Evolutionary conservation across 176 grass and related monocot species (phyloP).

Genomic region (Triticum dicoccoides): DNA sequence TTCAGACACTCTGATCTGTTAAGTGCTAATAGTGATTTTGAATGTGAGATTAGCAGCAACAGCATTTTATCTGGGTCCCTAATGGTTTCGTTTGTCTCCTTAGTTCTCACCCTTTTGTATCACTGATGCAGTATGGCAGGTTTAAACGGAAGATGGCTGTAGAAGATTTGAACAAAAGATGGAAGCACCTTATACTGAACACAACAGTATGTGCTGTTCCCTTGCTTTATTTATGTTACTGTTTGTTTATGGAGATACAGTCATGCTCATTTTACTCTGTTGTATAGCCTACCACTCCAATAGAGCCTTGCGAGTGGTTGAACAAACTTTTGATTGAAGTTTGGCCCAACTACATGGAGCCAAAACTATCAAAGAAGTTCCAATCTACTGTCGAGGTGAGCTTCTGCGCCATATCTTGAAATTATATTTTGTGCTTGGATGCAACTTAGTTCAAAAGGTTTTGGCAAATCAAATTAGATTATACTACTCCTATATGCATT

Average conservation of each 20-base stretch:
- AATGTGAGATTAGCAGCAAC: not conserved
- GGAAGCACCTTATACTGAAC: conserved; percentile 89
- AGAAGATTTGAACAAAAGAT: conserved; percentile 94
- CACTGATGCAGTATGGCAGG: conserved; percentile 62
- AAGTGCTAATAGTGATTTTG: not conserved
- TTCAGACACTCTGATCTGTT: not conserved
- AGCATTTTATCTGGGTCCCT: not conserved
- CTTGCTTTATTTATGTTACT: conserved; percentile 15
- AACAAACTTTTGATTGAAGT: conserved; percentile 89
- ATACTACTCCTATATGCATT: not conserved
- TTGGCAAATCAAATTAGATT: not conserved
- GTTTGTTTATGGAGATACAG: conserved; percentile 17
- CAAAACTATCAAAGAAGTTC: conserved; percentile 67
- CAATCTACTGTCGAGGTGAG: conserved; percentile 90
- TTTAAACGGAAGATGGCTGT: conserved; percentile 61
- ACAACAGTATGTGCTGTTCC: conserved; percentile 52
- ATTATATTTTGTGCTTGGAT: conserved; percentile 14
- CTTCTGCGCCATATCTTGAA: not conserved
- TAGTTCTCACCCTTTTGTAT: not conserved
- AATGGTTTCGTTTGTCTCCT: not conserved
- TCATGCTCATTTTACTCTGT: conserved; percentile 19
- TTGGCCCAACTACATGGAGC: conserved; percentile 99
- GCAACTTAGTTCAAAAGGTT: not conserved
- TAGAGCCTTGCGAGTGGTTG: conserved; percentile 85
- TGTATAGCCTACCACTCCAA: conserved; percentile 76